A percentile compares a stretch with the other conserved stretches of the same genome.
These are phyloP conservation scores for Astraeus odoratus DNA, from an alignment of 768 basidiomycete genomes.

Conservation along the genomic window DNA sequence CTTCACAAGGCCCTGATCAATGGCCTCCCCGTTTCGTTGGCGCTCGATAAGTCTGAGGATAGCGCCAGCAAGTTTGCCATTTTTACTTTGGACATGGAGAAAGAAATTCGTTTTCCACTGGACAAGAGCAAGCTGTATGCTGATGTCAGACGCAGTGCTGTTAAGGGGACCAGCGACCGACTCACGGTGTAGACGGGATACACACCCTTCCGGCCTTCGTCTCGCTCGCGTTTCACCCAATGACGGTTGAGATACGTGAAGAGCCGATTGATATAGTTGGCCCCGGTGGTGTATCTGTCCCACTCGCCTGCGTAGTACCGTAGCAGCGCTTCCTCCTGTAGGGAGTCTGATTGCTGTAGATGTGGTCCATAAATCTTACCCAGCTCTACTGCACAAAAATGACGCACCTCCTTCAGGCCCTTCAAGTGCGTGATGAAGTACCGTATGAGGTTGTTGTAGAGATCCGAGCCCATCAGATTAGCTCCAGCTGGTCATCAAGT, in stretches of 20 bases:
- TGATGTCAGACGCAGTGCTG: neutral
- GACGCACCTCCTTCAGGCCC: constrained; percentile 51
- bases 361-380: constrained; percentile 10
- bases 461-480: constrained; percentile 94
- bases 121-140: constrained; percentile 75
- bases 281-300: constrained; percentile 95
- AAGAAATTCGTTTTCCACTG: constrained; percentile 96
- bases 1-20: constrained; percentile 89
- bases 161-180: neutral
- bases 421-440: constrained; percentile 86
- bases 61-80: constrained; percentile 78
- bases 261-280: constrained; percentile 93
- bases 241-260: constrained; percentile 98
- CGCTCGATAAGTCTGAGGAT: constrained; percentile 86
- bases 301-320: constrained; percentile 90
- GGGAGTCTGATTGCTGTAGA: constrained; percentile 61
- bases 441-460: constrained; percentile 90
- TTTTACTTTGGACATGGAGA: constrained; percentile 74
- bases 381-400: constrained; percentile 16
- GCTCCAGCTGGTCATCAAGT: constrained; percentile 62
- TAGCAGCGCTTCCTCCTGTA: constrained; percentile 84
- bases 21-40: constrained; percentile 89
- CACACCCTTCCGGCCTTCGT: constrained; percentile 91
- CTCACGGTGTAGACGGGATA: constrained; percentile 91
- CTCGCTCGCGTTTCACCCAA: constrained; percentile 98